A percentile compares a stretch with the other conserved stretches of the same genome.
These are phyloP conservation scores for Ustilago sp. DNA, from an alignment of 1,284 basidiomycete species.

Conservation along the genomic window DNA sequence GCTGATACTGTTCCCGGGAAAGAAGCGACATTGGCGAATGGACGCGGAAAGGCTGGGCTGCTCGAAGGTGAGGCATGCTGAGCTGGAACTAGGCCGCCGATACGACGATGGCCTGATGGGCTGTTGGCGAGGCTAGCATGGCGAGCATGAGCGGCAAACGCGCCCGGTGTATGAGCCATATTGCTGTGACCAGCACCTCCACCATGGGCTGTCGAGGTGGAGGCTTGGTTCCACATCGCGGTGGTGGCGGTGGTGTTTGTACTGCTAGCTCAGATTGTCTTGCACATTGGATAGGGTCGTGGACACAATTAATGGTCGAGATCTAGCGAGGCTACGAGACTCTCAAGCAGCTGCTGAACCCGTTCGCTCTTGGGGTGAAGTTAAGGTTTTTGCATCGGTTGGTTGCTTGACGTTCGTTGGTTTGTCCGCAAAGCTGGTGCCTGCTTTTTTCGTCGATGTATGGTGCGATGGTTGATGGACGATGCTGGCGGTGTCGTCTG, in stretches of 20 bases:
- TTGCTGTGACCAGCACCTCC: conserved; percentile 8
- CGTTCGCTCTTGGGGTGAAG: background rate
- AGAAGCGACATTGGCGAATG: conserved; percentile 18
- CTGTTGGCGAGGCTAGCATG: conserved; percentile 16
- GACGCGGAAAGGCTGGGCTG: conserved; percentile 12
- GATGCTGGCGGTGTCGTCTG: background rate
- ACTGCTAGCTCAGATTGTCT: background rate
- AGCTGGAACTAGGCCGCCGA: conserved; percentile 5
- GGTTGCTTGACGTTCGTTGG: no score
- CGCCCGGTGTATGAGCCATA: conserved; percentile 18
- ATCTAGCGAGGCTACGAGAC: no score
- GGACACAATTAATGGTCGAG: background rate
- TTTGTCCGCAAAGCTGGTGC: no score
- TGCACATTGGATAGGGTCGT: background rate
- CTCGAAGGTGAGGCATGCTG: conserved; percentile 34
- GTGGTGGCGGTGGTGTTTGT: conserved; percentile 7
- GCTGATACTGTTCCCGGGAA: conserved; percentile 31
- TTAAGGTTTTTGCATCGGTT: no score
- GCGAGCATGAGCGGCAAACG: conserved; percentile 24
- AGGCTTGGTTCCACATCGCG: conserved; percentile 17
- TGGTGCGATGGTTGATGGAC: background rate
- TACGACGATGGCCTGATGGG: conserved; percentile 27
- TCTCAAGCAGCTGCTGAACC: no score
- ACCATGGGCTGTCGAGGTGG: background rate
- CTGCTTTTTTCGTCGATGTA: no score